These are phyloP conservation scores for Metarhizium sp. DNA, from an alignment of 2,329 filamentous ascomycete genomes.

Conservation along the genomic window DNA sequence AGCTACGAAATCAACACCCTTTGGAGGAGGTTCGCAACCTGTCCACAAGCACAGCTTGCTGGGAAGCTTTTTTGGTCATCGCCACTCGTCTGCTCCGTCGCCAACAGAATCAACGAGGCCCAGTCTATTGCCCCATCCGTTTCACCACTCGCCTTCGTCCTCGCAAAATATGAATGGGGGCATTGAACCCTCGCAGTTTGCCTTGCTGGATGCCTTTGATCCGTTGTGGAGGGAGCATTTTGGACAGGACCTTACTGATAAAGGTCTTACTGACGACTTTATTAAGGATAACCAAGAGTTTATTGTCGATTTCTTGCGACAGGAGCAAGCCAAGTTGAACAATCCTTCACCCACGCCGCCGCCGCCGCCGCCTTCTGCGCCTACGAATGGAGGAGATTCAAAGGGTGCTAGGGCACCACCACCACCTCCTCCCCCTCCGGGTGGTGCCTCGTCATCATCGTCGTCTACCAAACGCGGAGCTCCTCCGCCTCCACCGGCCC, in stretches of 20 bases:
- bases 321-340: slow-evolving; percentile 38
- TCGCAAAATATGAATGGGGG: slow-evolving; percentile 37
- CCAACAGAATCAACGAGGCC: slow-evolving; percentile 47
- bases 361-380: slow-evolving; percentile 13
- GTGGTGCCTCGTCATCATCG: slow-evolving; percentile 4
- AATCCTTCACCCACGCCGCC: slow-evolving; percentile 14
- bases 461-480: slow-evolving; percentile 12
- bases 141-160: slow-evolving; percentile 29
- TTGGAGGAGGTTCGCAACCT: slow-evolving; percentile 42
- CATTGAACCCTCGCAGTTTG: slow-evolving; percentile 44
- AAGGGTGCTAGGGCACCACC: slow-evolving; percentile 24
- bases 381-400: slow-evolving; percentile 22
- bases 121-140: slow-evolving; percentile 25
- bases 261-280: slow-evolving; percentile 56
- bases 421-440: slow-evolving; percentile 21
- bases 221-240: slow-evolving; percentile 57
- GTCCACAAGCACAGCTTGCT: slow-evolving; percentile 37
- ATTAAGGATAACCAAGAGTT: slow-evolving; percentile 61
- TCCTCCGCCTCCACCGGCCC: slow-evolving; percentile 32
- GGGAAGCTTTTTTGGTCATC: slow-evolving; percentile 54
- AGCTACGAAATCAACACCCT: slow-evolving; percentile 70
- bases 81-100: slow-evolving; percentile 48
- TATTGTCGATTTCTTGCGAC: slow-evolving; percentile 53
- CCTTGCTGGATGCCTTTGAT: slow-evolving; percentile 54
- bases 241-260: slow-evolving; percentile 52